These are phyloP conservation scores for Geosiphon pyriformis DNA, from an alignment of 192 early-diverging fungal species.

Conservation along the genomic window DNA sequence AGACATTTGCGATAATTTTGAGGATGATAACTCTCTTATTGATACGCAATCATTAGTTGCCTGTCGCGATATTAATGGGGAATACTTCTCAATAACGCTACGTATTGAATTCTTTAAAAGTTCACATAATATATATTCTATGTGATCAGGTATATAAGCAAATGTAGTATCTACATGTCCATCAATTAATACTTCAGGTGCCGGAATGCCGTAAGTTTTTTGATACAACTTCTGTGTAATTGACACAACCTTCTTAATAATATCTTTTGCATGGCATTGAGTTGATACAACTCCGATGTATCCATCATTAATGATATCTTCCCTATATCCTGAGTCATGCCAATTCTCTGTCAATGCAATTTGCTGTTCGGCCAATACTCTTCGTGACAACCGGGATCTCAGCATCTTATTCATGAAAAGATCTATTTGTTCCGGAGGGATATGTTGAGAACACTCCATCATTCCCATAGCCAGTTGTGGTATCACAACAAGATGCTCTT, in stretches of 20 bases:
- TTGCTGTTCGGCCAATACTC: constrained; percentile 92
- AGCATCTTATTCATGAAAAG: constrained; percentile 89
- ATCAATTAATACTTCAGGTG: constrained; percentile 74
- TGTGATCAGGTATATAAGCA: constrained; percentile 91
- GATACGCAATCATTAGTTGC: constrained; percentile 7
- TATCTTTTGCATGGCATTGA: constrained; percentile 51
- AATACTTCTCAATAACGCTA: constrained; percentile 57
- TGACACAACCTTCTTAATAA: constrained; percentile 33
- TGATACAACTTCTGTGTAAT: constrained; percentile 33
- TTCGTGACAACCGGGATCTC: constrained; percentile 78
- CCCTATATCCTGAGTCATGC: constrained; percentile 37
- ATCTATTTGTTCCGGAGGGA: constrained; percentile 62
- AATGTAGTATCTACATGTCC: constrained; percentile 70
- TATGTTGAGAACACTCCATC: constrained; percentile 68
- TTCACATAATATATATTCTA: constrained; percentile 92
- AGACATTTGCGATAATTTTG: background rate
- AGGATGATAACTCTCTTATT: too few relatives aligned
- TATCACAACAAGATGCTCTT: constrained; percentile 79
- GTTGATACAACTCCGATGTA: constrained; percentile 73
- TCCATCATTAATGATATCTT: constrained; percentile 40
- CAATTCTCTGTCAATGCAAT: constrained; percentile 69
- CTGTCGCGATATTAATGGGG: constrained; percentile 24
- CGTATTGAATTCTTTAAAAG: constrained; percentile 82
- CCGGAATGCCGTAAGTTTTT: constrained; percentile 28
- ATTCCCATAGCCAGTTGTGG: constrained; percentile 87